Base-by-base conservation (phyloP, 179 eudicot species). In the Beta corolliflora region DNA sequence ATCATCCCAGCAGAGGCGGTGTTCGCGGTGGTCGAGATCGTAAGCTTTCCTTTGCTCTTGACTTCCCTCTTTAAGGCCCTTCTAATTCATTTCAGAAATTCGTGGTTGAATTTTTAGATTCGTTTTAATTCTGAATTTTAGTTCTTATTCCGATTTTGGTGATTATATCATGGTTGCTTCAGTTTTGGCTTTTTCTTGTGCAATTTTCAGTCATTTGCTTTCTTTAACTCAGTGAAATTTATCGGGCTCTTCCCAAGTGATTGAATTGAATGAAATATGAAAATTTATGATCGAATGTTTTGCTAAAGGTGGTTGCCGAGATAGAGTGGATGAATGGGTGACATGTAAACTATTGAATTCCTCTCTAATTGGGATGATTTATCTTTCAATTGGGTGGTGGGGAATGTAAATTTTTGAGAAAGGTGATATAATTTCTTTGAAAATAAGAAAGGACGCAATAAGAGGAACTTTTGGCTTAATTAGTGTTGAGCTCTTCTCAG, bases 1-100 rank as follows among this genome's bases (percentile, higher is more conserved):
- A 95, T 89, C 99, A 95, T 81, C 99, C 99, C 41, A 84, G 92
- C 19, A 89, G 98, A 88, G 97, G 98, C 71, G 98, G 99, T 23
- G 99, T 95, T 84, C 98, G 99, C 36, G 99, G 98, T 63, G 99
- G 99, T 67, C 92, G 97, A 71, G 99, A 95, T 91, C 99, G 99
- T 95, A 90, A 88, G 97, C 45, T 75, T 18, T 74, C 48, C 79
- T 53, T 19, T 76, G 19, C 46, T 56, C 60, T n/a, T 78, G 72
- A 71, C n/a, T 67, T 14, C 73, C 46, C 18, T 52, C 16, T 59
- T 15, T 31, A 41, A 5, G 6, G 6, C 50, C 50, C 9, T 46
- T 8, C 50, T 25, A 18, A 44, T 79, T 71, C 53, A 23, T 41
- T 36, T 12, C 44, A 63, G 63, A 44, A 21, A 1, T 29, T 58